Evolutionary conservation across 805 yeast genomes (phyloP).

Genomic region (Vanderwaltozyma polyspora): DNA sequence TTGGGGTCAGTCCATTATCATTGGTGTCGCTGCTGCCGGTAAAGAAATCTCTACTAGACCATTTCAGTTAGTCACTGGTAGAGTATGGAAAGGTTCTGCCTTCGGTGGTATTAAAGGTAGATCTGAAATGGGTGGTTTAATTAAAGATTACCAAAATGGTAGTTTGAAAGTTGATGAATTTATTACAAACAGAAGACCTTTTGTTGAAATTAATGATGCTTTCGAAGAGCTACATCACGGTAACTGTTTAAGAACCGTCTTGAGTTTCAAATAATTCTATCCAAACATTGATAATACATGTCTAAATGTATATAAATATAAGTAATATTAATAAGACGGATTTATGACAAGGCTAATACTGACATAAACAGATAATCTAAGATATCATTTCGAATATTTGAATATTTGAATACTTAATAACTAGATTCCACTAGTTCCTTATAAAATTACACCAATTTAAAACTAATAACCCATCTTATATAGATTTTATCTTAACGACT

Average conservation of each 20-base stretch:
- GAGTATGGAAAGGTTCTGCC: constrained; percentile 99
- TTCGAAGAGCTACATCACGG: constrained; percentile 94
- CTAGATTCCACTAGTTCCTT: too few species aligned
- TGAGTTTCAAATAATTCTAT: constrained; percentile 25
- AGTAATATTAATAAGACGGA: too few species aligned
- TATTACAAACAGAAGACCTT: constrained; percentile 78
- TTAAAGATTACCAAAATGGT: constrained; percentile 75
- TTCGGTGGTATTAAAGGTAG: constrained; percentile 99
- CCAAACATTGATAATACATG: too few species aligned
- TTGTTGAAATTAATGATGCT: constrained; percentile 73
- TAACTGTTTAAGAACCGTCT: constrained; percentile 86
- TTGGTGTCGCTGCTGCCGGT: constrained; percentile 99
- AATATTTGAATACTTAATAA: too few species aligned
- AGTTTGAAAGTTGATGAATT: constrained; percentile 84
- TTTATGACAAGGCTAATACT: too few species aligned
- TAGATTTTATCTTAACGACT: too few species aligned
- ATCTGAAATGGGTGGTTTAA: constrained; percentile 83
- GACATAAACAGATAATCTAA: too few species aligned
- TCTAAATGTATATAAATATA: too few species aligned
- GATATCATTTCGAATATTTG: too few species aligned
- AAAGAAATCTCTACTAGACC: constrained; percentile 95
- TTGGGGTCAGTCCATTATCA: constrained; percentile 92
- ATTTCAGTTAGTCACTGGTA: constrained; percentile 96
- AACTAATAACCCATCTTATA: too few species aligned
- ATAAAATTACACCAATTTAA: too few species aligned